Evolutionary conservation across 495 filamentous ascomycete genomes (phyloP).

Genomic region (Chaetomium cochliodes): DNA sequence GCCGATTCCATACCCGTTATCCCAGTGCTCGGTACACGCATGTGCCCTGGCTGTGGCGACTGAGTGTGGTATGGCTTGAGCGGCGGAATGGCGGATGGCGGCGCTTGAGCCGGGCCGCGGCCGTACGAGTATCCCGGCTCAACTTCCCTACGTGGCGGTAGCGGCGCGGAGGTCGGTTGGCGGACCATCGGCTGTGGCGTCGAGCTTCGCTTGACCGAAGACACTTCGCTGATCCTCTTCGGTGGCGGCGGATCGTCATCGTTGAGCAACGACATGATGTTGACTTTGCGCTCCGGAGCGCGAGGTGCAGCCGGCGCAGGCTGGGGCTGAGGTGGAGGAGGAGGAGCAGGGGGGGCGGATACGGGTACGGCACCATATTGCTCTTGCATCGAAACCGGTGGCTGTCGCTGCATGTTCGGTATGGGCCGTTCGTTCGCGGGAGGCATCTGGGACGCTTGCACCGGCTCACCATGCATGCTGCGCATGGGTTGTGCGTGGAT

Average conservation of each 20-base stretch:
- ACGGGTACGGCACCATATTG: conserved; percentile 35
- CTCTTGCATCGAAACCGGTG: conserved; percentile 39
- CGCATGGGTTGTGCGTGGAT: conserved; percentile 38
- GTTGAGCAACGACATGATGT: conserved; percentile 53
- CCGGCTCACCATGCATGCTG: conserved; percentile 34
- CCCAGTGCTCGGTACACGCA: conserved; percentile 39
- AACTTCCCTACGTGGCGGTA: conserved; percentile 39
- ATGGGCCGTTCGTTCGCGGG: conserved; percentile 31
- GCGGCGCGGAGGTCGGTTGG: conserved; percentile 36
- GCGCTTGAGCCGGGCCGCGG: conserved; percentile 39
- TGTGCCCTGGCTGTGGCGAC: conserved; percentile 44
- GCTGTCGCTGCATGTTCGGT: conserved; percentile 34
- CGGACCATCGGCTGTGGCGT: conserved; percentile 47
- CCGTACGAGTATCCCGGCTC: conserved; percentile 42
- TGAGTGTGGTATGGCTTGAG: conserved; percentile 48
- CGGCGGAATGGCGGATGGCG: conserved; percentile 47
- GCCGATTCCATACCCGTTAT: conserved; percentile 36
- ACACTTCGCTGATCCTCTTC: conserved; percentile 44
- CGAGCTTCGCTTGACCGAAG: conserved; percentile 39
- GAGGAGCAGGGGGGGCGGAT: conserved; percentile 36
- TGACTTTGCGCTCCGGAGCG: conserved; percentile 45
- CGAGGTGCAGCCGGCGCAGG: conserved; percentile 34
- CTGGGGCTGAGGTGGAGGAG: conserved; percentile 29
- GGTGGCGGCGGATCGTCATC: conserved; percentile 48
- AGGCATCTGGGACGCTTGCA: conserved; percentile 30